phyloP scores from a whole-genome alignment of 208 protist species.

The Naegleria fowleri region DNA sequence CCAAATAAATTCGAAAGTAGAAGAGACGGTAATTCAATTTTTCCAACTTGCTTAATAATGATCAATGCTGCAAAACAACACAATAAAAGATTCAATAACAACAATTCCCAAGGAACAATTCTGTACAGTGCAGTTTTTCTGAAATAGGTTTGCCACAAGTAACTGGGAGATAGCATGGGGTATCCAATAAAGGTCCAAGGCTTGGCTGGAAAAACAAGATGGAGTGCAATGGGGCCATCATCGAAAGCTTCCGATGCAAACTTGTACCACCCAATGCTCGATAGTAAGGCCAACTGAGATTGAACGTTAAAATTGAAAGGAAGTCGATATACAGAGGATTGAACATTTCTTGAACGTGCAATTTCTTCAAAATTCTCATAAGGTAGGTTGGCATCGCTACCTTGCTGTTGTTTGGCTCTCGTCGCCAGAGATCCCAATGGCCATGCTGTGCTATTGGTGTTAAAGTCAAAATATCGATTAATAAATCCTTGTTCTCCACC shows the following conservation, averaged over 20 bases:
- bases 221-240: background rate
- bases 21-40: too few relatives aligned
- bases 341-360: too few relatives aligned
- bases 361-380: too few relatives aligned
- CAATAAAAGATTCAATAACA: too few relatives aligned
- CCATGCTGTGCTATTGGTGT: background rate
- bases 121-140: background rate
- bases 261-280: background rate
- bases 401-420: background rate
- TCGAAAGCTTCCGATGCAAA: background rate
- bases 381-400: background rate
- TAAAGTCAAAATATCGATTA: background rate
- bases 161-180: background rate
- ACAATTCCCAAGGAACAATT: background rate
- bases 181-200: background rate
- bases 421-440: background rate
- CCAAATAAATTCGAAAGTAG: too few relatives aligned
- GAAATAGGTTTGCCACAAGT: background rate
- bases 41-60: too few relatives aligned
- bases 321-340: background rate
- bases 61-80: too few relatives aligned
- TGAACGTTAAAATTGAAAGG: background rate
- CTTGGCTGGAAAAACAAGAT: background rate
- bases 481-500: constrained; percentile 13
- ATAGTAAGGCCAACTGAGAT: background rate